Conservation (phyloP, 371 early-diverging fungal genomes). For the Rhizopus delemar region DNA sequence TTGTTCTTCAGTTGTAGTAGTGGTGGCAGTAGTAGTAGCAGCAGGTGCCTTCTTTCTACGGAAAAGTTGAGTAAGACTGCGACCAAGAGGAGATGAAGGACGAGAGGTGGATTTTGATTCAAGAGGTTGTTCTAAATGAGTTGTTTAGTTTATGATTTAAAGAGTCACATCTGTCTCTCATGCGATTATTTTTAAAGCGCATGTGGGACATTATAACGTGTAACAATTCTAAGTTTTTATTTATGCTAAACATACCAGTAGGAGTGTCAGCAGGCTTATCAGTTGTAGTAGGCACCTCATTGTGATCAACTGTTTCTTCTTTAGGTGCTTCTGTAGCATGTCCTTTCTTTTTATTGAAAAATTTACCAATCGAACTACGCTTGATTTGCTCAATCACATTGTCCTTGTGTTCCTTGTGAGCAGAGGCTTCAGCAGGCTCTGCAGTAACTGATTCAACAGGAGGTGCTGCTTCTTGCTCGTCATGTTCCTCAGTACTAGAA, state of each 20-base stretch:
- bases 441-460: slow-evolving; percentile 3
- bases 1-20: slow-evolving; percentile 11
- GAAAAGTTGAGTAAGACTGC: slow-evolving; percentile 46
- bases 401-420: slow-evolving; percentile 26
- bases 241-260: slow-evolving; percentile 25
- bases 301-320: slow-evolving; percentile 16
- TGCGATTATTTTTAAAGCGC: slow-evolving; percentile 16
- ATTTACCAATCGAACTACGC: slow-evolving; percentile 38
- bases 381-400: slow-evolving; percentile 45
- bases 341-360: slow-evolving; percentile 43
- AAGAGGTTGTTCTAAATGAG: slow-evolving; percentile 4
- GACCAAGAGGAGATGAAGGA: slow-evolving; percentile 40
- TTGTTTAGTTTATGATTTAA: background rate
- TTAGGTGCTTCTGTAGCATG: slow-evolving; percentile 9
- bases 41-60: slow-evolving; percentile 34
- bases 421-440: slow-evolving; percentile 9
- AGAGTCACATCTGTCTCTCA: slow-evolving; percentile 21
- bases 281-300: slow-evolving; percentile 11
- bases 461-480: background rate
- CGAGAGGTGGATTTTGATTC: slow-evolving; percentile 26
- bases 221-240: background rate
- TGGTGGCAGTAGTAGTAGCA: slow-evolving; percentile 1
- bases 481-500: slow-evolving; percentile 9
- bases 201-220: slow-evolving; percentile 1
- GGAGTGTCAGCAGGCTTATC: slow-evolving; percentile 12